Conservation (phyloP, 2,329 filamentous ascomycete species). For the Fusarium sp. region DNA sequence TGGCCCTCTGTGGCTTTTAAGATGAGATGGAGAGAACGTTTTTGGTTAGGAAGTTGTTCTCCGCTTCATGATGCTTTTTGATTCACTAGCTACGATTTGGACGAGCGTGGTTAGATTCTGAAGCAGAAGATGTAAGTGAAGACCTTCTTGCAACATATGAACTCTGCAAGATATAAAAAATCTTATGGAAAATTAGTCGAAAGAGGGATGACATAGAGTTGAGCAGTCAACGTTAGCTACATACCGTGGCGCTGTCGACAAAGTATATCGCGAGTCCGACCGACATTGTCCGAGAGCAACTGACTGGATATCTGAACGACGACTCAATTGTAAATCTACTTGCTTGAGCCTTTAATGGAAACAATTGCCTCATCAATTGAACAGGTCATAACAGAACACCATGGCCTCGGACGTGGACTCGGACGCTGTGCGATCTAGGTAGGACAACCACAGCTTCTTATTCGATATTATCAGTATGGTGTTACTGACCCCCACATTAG, state of each 20-base stretch:
- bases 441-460: not conserved
- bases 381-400: not conserved
- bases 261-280: not conserved
- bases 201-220: not conserved
- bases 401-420: not conserved
- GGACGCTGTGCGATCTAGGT: not conserved
- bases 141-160: no score
- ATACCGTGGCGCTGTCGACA: not conserved
- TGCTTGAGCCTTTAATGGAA: accelerated
- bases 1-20: no score
- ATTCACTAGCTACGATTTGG: no score
- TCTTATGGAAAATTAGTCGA: accelerated
- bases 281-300: not conserved
- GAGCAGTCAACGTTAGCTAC: not conserved
- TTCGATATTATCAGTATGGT: not conserved
- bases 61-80: no score
- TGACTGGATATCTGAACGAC: not conserved
- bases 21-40: no score
- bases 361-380: accelerated
- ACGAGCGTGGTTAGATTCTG: not conserved
- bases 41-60: no score
- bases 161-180: not conserved
- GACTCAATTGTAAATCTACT: not conserved
- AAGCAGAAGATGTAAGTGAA: not conserved
- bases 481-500: not conserved